Percentiles rank a stretch among this genome's conserved stretches.
These are phyloP conservation scores for Scedosporium boydii DNA, from an alignment of 2,329 filamentous ascomycete species.

Conservation along the genomic window DNA sequence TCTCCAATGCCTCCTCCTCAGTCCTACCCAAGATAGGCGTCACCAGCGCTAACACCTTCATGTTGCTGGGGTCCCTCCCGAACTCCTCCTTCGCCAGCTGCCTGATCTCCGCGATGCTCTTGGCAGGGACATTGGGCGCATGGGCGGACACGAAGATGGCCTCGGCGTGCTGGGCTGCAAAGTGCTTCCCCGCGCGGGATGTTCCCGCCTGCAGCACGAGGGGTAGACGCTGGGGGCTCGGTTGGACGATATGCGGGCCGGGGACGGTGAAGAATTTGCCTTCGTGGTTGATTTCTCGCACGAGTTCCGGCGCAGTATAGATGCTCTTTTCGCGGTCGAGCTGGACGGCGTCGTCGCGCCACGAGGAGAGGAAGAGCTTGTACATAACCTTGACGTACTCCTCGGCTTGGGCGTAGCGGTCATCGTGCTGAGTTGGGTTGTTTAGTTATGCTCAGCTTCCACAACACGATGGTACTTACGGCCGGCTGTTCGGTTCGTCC, in stretches of 20 bases:
- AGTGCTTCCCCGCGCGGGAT: conserved; percentile 53
- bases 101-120: conserved; percentile 54
- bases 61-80: conserved; percentile 47
- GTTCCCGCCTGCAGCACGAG: conserved; percentile 63
- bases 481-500: conserved; percentile 44
- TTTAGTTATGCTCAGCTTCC: too few species aligned
- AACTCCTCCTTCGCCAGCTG: conserved; percentile 39
- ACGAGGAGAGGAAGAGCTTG: conserved; percentile 59
- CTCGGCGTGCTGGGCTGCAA: conserved; percentile 62
- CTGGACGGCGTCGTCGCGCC: conserved; percentile 56
- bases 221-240: conserved; percentile 58
- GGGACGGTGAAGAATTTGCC: conserved; percentile 56
- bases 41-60: conserved; percentile 60
- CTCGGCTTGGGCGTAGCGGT: conserved; percentile 53
- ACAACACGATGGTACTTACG: too few species aligned
- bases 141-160: conserved; percentile 62
- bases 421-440: too few species aligned
- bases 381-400: conserved; percentile 57
- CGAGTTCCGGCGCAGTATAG: conserved; percentile 41
- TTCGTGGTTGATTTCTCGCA: conserved; percentile 56
- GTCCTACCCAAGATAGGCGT: conserved; percentile 57
- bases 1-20: conserved; percentile 55
- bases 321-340: conserved; percentile 47
- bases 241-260: conserved; percentile 57
- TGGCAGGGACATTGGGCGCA: conserved; percentile 49